Conservation (phyloP, 306 rosid genomes). For the Quercus berberidifolia region DNA sequence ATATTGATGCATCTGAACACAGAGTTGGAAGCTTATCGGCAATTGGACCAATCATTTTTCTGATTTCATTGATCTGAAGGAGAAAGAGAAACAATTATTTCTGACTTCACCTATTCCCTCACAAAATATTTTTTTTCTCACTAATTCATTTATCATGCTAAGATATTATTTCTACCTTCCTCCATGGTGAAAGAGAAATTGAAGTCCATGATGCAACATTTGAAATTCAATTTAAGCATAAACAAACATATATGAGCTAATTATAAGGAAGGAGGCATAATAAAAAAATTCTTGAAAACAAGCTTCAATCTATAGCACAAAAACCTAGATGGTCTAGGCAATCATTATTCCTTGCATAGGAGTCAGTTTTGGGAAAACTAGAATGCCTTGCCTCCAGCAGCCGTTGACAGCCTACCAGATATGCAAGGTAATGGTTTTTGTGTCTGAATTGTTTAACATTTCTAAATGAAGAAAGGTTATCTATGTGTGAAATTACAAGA, state of each 20-base stretch:
- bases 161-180: not conserved
- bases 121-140: not conserved
- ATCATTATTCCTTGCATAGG: no score
- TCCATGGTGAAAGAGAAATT: not conserved
- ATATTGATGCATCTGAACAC: constrained; percentile 54
- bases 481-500: no score
- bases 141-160: not conserved
- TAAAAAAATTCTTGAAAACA: not conserved
- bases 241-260: not conserved
- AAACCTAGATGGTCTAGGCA: no score
- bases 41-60: constrained; percentile 62
- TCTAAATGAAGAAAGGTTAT: no score
- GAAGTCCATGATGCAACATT: not conserved
- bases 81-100: not conserved
- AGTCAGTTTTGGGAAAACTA: no score
- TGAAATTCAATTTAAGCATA: not conserved
- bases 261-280: not conserved
- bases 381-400: no score
- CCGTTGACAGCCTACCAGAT: no score
- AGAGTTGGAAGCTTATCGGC: constrained; percentile 44
- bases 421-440: no score
- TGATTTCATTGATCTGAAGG: constrained; percentile 56
- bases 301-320: not conserved
- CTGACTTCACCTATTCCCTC: constrained; percentile 1
- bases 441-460: no score